phyloP scores from a whole-genome alignment of 2,329 filamentous ascomycete genomes.

The Coniella vitis region DNA sequence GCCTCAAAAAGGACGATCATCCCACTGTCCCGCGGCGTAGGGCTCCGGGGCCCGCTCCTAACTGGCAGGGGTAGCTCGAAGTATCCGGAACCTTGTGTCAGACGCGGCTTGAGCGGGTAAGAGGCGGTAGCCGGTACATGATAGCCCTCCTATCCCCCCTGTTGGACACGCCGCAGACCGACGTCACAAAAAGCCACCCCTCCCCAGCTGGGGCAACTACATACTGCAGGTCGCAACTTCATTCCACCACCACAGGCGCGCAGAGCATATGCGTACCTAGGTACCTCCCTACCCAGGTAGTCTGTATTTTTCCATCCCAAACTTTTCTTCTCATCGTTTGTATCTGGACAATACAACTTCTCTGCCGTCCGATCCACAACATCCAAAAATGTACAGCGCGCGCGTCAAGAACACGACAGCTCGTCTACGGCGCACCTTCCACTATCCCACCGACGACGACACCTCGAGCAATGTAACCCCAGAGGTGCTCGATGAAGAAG shows the following conservation, averaged over 20 bases:
- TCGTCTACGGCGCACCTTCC: conserved; percentile 70
- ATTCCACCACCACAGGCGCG: no score
- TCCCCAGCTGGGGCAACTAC: no score
- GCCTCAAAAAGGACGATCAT: conserved; percentile 12
- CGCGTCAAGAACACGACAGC: conserved; percentile 31
- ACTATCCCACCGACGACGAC: conserved; percentile 61
- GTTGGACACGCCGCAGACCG: background rate
- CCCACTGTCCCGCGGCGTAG: conserved; percentile 1
- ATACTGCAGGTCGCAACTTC: no score
- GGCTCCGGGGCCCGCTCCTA: background rate
- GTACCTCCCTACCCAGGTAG: no score
- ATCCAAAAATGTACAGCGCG: conserved; percentile 14
- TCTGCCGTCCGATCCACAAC: background rate
- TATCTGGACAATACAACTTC: no score
- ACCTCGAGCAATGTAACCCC: conserved; percentile 44
- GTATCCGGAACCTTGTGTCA: background rate
- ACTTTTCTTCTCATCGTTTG: no score
- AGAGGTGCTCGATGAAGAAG: conserved; percentile 69
- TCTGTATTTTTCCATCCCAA: no score
- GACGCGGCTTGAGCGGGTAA: background rate
- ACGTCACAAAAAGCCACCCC: no score
- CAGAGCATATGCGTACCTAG: no score
- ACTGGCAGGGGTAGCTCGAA: background rate
- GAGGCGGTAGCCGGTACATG: background rate
- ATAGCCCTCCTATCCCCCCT: background rate